Evolutionary conservation across 2,329 filamentous ascomycete genomes (phyloP), one percentile per base, ranked within the genome.

Genomic region (Sclerotinia trifoliorum): DNA sequence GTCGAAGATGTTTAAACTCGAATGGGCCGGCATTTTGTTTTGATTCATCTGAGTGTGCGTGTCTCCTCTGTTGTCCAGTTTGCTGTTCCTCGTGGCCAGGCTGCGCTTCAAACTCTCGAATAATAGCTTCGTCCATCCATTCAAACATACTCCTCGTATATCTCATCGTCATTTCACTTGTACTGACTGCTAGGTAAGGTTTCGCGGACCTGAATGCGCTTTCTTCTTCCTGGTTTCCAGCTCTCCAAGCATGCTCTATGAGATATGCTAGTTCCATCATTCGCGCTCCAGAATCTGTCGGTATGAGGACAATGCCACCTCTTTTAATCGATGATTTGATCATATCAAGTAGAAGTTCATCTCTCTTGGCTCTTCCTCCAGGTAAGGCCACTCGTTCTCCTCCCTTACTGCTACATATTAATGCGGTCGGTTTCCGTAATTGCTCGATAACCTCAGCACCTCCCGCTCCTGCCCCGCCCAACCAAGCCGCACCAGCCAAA

Each of bases 51-150:
- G 39, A 42, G 39, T 2, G 15, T 42, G 80, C 79, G 15, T 81
- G 79, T 24, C 42, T 67, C 69, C 81, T 83, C 4, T 80, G 77
- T 71, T 83, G 81, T 69, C 79, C 80, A 10, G 76, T 70, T 62
- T 80, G 79, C n/a, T 74, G 71, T 15, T 74, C 73, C n/a, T 65
- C 62, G 15, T 65, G 62, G 19, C 62, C 62, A 55, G 42, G 78
- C 75, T 60, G 88, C 83, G 90, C 88, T 77, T 97, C 94, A 70
- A 97, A 96, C 75, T 98, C 94, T 66, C 93, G 89, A 54, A 96
- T 90, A 69, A 99, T 96, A 68, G 89, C 90, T 76, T 97, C 94
- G 77, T 98, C 94, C 94, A 99, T 98, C 95, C 95, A 99, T 77
- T 99, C 95, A 44, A 99, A 83, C 92, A 99, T 96, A 78, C 94